Conservation (phyloP, 129 eudicot genomes). For the Kitagawia praeruptora region DNA sequence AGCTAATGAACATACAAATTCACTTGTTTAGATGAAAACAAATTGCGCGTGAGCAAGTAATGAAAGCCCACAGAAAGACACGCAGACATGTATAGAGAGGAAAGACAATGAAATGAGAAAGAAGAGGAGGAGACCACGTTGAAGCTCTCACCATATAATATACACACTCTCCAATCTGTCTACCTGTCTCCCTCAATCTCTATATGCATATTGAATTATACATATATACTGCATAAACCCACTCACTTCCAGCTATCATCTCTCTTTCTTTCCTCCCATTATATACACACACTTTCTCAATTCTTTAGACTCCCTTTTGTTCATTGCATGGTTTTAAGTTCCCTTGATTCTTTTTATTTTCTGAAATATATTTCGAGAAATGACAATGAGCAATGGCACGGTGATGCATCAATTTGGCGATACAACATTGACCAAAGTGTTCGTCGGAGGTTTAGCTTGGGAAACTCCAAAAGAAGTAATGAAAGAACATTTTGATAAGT, state of each 20-base stretch:
- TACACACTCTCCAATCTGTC: constrained; percentile 28
- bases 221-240: not conserved
- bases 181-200: constrained; percentile 33
- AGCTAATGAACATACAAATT: too few species aligned
- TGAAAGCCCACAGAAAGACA: not conserved
- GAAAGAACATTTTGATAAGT: constrained; percentile 29
- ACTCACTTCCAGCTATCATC: not conserved
- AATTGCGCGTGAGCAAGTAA: not conserved
- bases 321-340: not conserved
- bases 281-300: not conserved
- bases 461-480: constrained; percentile 32
- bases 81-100: not conserved
- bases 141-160: constrained; percentile 26
- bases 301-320: not conserved
- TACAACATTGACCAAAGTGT: constrained; percentile 40
- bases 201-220: not conserved
- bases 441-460: constrained; percentile 52
- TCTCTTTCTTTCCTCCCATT: constrained; percentile 5
- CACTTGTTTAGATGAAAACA: not conserved
- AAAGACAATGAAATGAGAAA: not conserved
- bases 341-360: too few species aligned
- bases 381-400: constrained; percentile 15
- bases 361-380: not conserved
- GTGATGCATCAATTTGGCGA: constrained; percentile 9
- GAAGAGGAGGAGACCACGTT: constrained; percentile 16